These are phyloP conservation scores for Floccularia luteovirens DNA, from an alignment of 768 basidiomycete genomes.

Conservation along the genomic window DNA sequence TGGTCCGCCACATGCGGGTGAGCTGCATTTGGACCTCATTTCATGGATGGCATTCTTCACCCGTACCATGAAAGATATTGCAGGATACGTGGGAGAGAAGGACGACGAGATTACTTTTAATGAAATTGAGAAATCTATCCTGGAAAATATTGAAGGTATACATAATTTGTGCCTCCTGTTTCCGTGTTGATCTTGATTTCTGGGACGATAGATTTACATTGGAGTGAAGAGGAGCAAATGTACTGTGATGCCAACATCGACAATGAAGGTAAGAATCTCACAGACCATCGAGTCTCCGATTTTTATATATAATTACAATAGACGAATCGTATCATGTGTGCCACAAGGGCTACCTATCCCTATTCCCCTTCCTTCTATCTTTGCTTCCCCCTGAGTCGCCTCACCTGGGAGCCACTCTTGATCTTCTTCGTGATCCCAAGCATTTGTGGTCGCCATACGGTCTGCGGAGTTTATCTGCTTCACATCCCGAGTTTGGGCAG, in stretches of 20 bases:
- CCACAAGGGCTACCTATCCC: slow-evolving; percentile 86
- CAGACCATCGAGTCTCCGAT: slow-evolving; percentile 2
- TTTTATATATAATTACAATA: slow-evolving; percentile 19
- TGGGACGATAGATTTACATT: slow-evolving; percentile 67
- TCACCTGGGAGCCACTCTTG: slow-evolving; percentile 74
- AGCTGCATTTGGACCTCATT: slow-evolving; percentile 88
- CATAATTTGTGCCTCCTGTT: background rate
- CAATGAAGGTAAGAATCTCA: slow-evolving; percentile 56
- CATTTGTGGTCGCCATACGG: slow-evolving; percentile 93
- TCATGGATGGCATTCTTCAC: slow-evolving; percentile 98
- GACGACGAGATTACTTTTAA: slow-evolving; percentile 76
- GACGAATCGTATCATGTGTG: slow-evolving; percentile 92
- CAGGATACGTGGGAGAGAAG: slow-evolving; percentile 77
- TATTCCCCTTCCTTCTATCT: slow-evolving; percentile 87
- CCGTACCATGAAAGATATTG: slow-evolving; percentile 87
- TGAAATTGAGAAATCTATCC: slow-evolving; percentile 72
- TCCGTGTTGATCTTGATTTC: background rate
- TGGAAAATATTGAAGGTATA: slow-evolving; percentile 81
- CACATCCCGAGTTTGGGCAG: slow-evolving; percentile 83
- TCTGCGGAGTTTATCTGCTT: slow-evolving; percentile 79
- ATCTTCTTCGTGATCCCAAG: slow-evolving; percentile 69
- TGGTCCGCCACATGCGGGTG: slow-evolving; percentile 82
- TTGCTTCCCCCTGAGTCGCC: slow-evolving; percentile 74
- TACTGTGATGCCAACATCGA: slow-evolving; percentile 88
- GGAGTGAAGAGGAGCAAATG: slow-evolving; percentile 85